phyloP scores from a whole-genome alignment of 495 filamentous ascomycete genomes.

The Tricharina praecox region DNA sequence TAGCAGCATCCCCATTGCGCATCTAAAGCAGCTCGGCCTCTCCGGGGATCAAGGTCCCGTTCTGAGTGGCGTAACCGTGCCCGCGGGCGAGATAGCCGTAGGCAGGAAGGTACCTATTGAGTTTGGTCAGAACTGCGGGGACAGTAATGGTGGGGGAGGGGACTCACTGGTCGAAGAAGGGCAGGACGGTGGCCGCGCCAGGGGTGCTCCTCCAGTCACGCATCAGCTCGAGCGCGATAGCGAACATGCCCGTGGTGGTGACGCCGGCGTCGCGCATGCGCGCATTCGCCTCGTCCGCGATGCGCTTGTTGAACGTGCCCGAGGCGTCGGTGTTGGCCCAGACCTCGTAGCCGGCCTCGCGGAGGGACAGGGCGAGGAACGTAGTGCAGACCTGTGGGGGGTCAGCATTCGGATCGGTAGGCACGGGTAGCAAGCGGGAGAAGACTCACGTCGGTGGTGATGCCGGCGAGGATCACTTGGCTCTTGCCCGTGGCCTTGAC shows the following conservation, averaged over 20 bases:
- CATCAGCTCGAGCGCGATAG: conserved; percentile 58
- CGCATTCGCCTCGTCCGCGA: conserved; percentile 46
- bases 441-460: conserved; percentile 59
- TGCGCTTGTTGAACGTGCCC: conserved; percentile 40
- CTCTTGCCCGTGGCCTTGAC: conserved; percentile 46
- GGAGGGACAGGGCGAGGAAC: conserved; percentile 55
- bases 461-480: conserved; percentile 58
- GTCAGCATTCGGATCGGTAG: conserved; percentile 17
- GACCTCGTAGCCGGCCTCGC: conserved; percentile 57
- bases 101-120: conserved; percentile 30
- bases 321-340: conserved; percentile 56
- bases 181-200: conserved; percentile 44
- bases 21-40: background rate
- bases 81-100: conserved; percentile 34
- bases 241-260: conserved; percentile 45
- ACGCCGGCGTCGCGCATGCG: conserved; percentile 54
- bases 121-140: conserved; percentile 1
- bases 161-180: conserved; percentile 44
- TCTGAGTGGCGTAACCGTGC: conserved; percentile 31
- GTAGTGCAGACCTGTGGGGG: conserved; percentile 34
- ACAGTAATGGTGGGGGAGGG: background rate
- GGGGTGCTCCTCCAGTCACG: conserved; percentile 57
- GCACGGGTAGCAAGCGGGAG: background rate
- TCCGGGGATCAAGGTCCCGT: conserved; percentile 30
- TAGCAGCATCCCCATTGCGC: too few relatives aligned